phyloP scores from a whole-genome alignment of 1,139 yeast species.

The Scheffersomyces segobiensis region DNA sequence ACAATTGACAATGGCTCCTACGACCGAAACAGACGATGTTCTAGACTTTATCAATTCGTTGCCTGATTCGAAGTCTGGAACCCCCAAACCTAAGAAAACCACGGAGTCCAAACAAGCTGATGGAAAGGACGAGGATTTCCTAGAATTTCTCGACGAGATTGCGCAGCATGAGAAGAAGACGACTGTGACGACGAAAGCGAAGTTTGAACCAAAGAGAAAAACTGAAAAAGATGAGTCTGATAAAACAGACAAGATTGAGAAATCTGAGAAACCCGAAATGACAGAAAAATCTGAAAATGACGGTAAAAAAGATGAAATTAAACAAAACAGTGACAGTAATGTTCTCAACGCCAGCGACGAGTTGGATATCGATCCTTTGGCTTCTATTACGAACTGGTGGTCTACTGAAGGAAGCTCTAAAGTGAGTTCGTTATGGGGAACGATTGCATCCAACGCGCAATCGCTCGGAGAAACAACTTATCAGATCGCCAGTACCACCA shows the following conservation, averaged over 20 bases:
- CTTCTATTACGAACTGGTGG: constrained; percentile 82
- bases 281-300: neutral
- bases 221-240: constrained; percentile 8
- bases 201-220: constrained; percentile 29
- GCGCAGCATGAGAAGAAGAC: constrained; percentile 47
- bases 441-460: constrained; percentile 48
- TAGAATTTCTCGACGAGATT: constrained; percentile 85
- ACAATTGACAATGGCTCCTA: constrained; percentile 10
- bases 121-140: constrained; percentile 61
- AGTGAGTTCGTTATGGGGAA: constrained; percentile 70
- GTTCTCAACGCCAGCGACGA: constrained; percentile 13
- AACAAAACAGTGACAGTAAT: neutral
- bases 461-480: constrained; percentile 43
- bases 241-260: constrained; percentile 10
- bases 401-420: constrained; percentile 71
- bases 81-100: constrained; percentile 30
- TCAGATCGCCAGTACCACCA: constrained; percentile 43
- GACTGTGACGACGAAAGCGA: constrained; percentile 2
- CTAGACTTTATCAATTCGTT: constrained; percentile 86
- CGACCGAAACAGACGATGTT: constrained; percentile 63
- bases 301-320: neutral
- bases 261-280: constrained; percentile 6
- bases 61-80: constrained; percentile 60
- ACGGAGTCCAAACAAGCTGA: constrained; percentile 19
- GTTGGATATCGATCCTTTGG: constrained; percentile 60